These are phyloP conservation scores for Micractinium conductrix DNA, from an alignment of 139 green algal genomes.

Conservation along the genomic window DNA sequence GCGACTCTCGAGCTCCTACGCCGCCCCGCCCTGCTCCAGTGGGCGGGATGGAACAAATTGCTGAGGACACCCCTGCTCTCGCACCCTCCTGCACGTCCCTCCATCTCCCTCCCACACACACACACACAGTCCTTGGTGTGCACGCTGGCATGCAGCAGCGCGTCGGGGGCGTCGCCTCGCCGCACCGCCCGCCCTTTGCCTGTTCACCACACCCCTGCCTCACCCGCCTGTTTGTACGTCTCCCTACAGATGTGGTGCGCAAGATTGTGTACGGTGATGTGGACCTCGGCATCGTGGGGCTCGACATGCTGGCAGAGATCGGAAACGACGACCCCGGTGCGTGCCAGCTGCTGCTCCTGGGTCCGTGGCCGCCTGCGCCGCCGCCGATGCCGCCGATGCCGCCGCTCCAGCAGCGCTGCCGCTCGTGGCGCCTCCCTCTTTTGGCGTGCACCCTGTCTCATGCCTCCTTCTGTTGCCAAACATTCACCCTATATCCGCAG, in stretches of 20 bases:
- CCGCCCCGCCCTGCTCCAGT: slow-evolving; percentile 15
- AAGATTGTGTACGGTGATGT: slow-evolving; percentile 94
- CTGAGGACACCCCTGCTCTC: neutral
- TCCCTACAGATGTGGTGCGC: slow-evolving; percentile 94
- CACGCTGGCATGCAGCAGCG: too few relatives aligned
- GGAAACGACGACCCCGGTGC: slow-evolving; percentile 53
- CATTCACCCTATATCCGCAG: slow-evolving; percentile 14
- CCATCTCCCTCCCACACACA: neutral
- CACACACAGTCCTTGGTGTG: too few relatives aligned
- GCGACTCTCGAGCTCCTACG: slow-evolving; percentile 28
- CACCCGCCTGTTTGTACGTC: neutral
- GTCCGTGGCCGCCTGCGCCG: too few relatives aligned
- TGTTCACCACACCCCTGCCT: neutral
- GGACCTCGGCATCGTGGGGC: slow-evolving; percentile 97
- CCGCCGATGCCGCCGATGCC: too few relatives aligned
- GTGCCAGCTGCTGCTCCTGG: neutral
- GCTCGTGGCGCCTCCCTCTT: too few relatives aligned
- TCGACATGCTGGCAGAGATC: slow-evolving; percentile 97
- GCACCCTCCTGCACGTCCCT: too few relatives aligned
- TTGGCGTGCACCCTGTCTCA: too few relatives aligned
- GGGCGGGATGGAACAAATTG: slow-evolving; percentile 15
- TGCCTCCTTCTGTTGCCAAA: too few relatives aligned
- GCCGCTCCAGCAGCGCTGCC: too few relatives aligned
- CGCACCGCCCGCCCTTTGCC: too few relatives aligned
- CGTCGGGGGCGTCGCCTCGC: too few relatives aligned